Evolutionary conservation across 169 alveolate genomes (phyloP), one percentile per base, ranked within the genome.

Genomic region (Cryptosporidium meleagridis): DNA sequence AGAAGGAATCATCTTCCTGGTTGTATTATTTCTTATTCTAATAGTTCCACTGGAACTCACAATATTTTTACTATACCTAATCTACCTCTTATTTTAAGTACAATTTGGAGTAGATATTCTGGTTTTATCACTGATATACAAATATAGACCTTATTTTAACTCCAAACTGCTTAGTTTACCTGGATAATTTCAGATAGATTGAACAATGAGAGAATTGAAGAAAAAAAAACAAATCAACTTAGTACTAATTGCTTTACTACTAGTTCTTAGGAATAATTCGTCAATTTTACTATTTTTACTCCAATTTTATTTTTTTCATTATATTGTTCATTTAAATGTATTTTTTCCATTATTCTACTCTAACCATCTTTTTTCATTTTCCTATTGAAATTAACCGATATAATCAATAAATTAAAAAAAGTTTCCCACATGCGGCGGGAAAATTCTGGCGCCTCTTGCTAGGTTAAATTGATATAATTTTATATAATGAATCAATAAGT

Each of bases 1-100:
- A 65, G 9, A 44, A 65, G 33, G 72, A 52, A 59, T 41, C 29
- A 31, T 35, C 37, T 73, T 9, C 70, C 62, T 33, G 68, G 53
- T 16, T 33, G 70, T 26, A 29, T 53, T 35, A 59, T 73, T 26
- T 29, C 51, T 2, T 1, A 41, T n/a, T 26, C 37, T 21, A 16
- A 70, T 23, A 58, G 0, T 59, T 12, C 6, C 8, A 12, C 68
- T n/a, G 26, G 58, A 18, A 33, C 0, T 33, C n/a, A 16, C 5
- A 5, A 10, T 35, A 16, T 35, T 31, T 59, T 73, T 23, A 41
- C 69, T 8, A 44, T 80, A 16, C 89, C 89, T n/a, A 80, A 80
- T 45, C 9, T 80, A 37, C 44, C 70, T 4, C 21, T 48, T 21
- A 41, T 80, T n/a, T 23, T 59, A 14, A 45, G 55, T 10, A 23